phyloP scores from a whole-genome alignment of 768 basidiomycete species.

The Serendipita sp. region DNA sequence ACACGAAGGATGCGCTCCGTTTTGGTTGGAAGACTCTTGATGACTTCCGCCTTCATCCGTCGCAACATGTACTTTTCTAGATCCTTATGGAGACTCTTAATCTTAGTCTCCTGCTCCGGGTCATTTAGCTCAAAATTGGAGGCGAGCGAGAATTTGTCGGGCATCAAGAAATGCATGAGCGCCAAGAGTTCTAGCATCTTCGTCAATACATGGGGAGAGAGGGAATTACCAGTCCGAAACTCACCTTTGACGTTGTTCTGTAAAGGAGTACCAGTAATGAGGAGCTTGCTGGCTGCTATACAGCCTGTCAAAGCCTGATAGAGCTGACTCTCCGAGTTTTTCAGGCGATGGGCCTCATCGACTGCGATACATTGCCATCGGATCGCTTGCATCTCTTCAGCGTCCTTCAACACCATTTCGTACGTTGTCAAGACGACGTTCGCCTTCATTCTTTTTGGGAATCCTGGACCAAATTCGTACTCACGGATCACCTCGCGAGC shows the following conservation, averaged over 20 bases:
- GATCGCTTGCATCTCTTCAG: constrained; percentile 75
- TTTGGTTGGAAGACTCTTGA: constrained; percentile 92
- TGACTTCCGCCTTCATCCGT: constrained; percentile 87
- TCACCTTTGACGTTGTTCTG: constrained; percentile 98
- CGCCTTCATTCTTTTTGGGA: constrained; percentile 56
- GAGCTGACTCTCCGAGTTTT: constrained; percentile 93
- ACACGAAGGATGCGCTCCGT: constrained; percentile 94
- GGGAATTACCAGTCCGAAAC: constrained; percentile 11
- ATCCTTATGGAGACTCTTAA: constrained; percentile 88
- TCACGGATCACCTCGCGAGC: constrained; percentile 83
- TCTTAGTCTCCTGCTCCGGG: constrained; percentile 83
- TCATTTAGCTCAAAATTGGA: constrained; percentile 94
- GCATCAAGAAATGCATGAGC: constrained; percentile 99
- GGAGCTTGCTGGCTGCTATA: constrained; percentile 75
- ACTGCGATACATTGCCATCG: constrained; percentile 97
- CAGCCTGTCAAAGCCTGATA: constrained; percentile 89
- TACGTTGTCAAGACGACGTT: constrained; percentile 96
- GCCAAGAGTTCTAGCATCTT: constrained; percentile 62
- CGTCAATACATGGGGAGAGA: not conserved
- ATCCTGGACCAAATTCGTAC: constrained; percentile 71
- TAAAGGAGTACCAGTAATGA: constrained; percentile 95
- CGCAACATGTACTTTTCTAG: constrained; percentile 89
- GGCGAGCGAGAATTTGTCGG: constrained; percentile 86
- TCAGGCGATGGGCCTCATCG: constrained; percentile 96
- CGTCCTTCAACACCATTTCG: constrained; percentile 82